These are phyloP conservation scores for Pecoramyces ruminantium DNA, from an alignment of 192 early-diverging fungal genomes.

Conservation along the genomic window DNA sequence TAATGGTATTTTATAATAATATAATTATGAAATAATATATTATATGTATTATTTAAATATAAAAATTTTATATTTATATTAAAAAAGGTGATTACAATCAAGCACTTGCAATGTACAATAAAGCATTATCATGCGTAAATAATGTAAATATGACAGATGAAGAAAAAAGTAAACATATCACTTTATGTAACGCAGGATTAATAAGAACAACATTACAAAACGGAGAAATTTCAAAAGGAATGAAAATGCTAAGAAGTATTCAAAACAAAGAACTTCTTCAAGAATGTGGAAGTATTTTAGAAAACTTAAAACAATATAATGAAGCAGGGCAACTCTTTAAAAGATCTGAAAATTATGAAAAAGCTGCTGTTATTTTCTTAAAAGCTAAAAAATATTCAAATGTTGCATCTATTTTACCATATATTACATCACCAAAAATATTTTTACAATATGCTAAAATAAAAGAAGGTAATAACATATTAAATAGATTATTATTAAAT, in stretches of 20 bases:
- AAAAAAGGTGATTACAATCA: conserved; percentile 12
- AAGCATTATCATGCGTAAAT: conserved; percentile 9
- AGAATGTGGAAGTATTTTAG: conserved; percentile 27
- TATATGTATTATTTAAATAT: no score
- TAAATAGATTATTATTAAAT: no score
- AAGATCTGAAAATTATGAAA: conserved; percentile 19
- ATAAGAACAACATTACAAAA: conserved; percentile 25
- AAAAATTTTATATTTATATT: no score
- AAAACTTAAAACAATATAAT: conserved; percentile 22
- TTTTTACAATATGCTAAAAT: conserved; percentile 26
- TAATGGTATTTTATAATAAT: conserved; percentile 3
- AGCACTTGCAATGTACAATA: conserved; percentile 28
- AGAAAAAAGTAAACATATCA: conserved; percentile 13
- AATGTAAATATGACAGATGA: conserved; percentile 9
- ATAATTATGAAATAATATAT: no score
- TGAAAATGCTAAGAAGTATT: conserved; percentile 23
- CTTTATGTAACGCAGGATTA: conserved; percentile 17
- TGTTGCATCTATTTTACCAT: conserved; percentile 14
- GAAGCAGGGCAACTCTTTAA: conserved; percentile 27
- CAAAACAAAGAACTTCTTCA: conserved; percentile 19
- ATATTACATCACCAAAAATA: conserved; percentile 16
- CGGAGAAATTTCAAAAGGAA: conserved; percentile 27
- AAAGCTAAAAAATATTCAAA: conserved; percentile 26
- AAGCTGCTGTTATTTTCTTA: conserved; percentile 27
- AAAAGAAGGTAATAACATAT: conserved; percentile 10